Conservation (phyloP, 495 filamentous ascomycete species). For the Daldinia grandis region DNA sequence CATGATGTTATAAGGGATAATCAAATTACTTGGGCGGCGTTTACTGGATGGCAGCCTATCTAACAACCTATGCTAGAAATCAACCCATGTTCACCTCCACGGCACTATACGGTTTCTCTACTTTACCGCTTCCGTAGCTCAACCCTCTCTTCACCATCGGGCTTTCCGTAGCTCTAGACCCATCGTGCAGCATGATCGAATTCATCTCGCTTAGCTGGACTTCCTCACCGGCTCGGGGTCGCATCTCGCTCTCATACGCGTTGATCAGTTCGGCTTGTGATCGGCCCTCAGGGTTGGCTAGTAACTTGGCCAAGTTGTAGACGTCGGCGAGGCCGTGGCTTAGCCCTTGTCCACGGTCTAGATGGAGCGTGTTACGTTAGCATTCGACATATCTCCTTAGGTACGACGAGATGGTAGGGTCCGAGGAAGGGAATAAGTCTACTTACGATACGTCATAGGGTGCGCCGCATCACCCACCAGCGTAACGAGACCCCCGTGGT, state of each 20-base stretch:
- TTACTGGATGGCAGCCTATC: not conserved
- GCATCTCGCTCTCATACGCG: slow-evolving; percentile 60
- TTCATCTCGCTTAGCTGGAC: slow-evolving; percentile 52
- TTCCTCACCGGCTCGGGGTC: slow-evolving; percentile 56
- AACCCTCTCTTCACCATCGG: slow-evolving; percentile 43
- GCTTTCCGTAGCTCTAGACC: slow-evolving; percentile 48
- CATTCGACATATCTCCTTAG: not conserved
- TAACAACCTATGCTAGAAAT: not conserved
- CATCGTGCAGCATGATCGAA: slow-evolving; percentile 56
- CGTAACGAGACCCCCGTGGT: slow-evolving; percentile 57
- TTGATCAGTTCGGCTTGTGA: slow-evolving; percentile 42
- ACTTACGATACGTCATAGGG: slow-evolving; percentile 65
- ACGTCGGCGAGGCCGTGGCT: slow-evolving; percentile 60
- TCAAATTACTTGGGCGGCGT: not conserved
- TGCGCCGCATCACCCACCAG: slow-evolving; percentile 67
- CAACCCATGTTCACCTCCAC: not conserved
- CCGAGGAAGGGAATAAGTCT: not conserved
- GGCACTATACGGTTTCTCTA: not conserved
- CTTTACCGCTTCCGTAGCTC: slow-evolving; percentile 17
- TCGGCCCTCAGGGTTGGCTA: slow-evolving; percentile 36
- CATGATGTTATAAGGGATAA: not conserved
- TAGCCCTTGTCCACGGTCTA: slow-evolving; percentile 63
- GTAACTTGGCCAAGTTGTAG: slow-evolving; percentile 49
- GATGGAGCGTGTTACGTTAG: not conserved
- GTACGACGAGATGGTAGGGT: too few species aligned